Conservation (phyloP, 2,329 filamentous ascomycete species). For the Microcera coccophila region DNA sequence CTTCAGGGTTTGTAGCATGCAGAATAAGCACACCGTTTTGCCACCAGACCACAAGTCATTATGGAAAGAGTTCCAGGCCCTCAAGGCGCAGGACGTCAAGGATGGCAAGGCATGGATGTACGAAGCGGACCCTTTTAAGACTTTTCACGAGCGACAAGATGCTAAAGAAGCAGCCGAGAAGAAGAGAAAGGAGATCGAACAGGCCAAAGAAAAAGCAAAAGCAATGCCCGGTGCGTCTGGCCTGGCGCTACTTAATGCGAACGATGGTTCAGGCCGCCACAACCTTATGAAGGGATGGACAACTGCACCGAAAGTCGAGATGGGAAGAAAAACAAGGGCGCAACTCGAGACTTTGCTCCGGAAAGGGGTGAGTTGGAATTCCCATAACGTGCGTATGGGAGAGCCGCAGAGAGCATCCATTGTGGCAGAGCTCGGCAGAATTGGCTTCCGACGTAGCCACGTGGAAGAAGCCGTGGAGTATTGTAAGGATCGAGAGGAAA, state of each 20-base stretch:
- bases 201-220: conserved; percentile 63
- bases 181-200: conserved; percentile 68
- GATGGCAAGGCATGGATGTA: conserved; percentile 85
- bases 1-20: conserved; percentile 90
- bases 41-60: conserved; percentile 84
- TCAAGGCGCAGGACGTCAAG: conserved; percentile 78
- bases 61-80: conserved; percentile 84
- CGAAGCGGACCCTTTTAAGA: conserved; percentile 87
- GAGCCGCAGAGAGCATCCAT: conserved; percentile 54
- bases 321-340: conserved; percentile 75
- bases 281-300: conserved; percentile 72
- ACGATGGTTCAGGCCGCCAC: conserved; percentile 30
- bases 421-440: conserved; percentile 67
- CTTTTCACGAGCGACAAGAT: conserved; percentile 73
- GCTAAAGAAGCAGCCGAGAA: conserved; percentile 73
- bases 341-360: conserved; percentile 78
- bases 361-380: conserved; percentile 81
- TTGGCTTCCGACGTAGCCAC: conserved; percentile 87
- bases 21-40: conserved; percentile 91
- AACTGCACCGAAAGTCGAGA: conserved; percentile 83
- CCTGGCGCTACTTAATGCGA: conserved; percentile 47
- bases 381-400: conserved; percentile 65
- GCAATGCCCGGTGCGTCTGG: conserved; percentile 58
- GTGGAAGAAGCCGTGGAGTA: conserved; percentile 81
- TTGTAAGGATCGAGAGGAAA: conserved; percentile 89